These are phyloP conservation scores for Kazachstania bromeliacearum DNA, from an alignment of 805 yeast genomes.

Conservation along the genomic window DNA sequence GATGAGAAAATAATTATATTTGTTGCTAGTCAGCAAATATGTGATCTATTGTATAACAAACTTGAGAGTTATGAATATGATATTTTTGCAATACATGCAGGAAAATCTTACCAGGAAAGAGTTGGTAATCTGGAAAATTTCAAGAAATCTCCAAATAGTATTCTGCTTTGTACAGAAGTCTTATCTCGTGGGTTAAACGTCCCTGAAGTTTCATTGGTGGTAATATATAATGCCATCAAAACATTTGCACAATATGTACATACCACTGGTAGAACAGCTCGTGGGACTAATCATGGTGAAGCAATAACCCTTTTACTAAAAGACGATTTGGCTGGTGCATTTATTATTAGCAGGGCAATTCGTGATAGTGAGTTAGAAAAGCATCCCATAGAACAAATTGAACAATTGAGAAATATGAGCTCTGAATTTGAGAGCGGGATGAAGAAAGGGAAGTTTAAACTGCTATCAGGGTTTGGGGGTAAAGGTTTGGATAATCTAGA, in stretches of 20 bases:
- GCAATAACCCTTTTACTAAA: conserved; percentile 65
- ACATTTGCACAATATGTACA: conserved; percentile 95
- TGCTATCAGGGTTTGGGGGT: conserved; percentile 83
- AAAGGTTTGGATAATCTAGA: conserved; percentile 78
- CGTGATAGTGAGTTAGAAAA: conserved; percentile 40
- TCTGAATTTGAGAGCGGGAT: conserved; percentile 48
- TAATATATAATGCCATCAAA: conserved; percentile 74
- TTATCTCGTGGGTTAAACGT: conserved; percentile 95
- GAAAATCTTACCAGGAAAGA: conserved; percentile 78
- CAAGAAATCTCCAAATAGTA: conserved; percentile 45
- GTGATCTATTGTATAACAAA: conserved; percentile 56
- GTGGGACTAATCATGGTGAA: conserved; percentile 74
- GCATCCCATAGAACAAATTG: conserved; percentile 36
- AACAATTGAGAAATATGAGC: conserved; percentile 36
- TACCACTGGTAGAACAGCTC: conserved; percentile 90
- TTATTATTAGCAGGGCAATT: conserved; percentile 38
- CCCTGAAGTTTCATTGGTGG: conserved; percentile 68
- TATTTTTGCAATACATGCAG: conserved; percentile 79
- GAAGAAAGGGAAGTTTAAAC: conserved; percentile 54
- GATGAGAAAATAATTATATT: conserved; percentile 61
- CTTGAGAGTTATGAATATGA: conserved; percentile 41
- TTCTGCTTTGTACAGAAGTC: conserved; percentile 84
- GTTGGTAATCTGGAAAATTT: conserved; percentile 66
- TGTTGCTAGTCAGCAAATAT: conserved; percentile 79
- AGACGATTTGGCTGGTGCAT: conserved; percentile 58